Evolutionary conservation across 768 basidiomycete species (phyloP).

Genomic region (Trichaptum fuscoviolaceum): DNA sequence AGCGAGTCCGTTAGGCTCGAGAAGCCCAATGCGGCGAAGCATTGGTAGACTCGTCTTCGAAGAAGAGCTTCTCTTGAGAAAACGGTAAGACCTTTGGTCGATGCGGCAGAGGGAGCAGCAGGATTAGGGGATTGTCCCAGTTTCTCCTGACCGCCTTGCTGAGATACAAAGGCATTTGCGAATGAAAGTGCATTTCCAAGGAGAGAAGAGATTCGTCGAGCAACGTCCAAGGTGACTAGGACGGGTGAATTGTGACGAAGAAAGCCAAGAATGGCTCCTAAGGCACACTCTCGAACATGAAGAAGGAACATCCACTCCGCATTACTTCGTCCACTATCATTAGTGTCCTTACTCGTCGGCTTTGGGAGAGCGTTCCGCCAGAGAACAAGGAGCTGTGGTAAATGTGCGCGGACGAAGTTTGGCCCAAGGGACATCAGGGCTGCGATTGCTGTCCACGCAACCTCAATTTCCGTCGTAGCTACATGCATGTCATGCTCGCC

Average conservation of each 20-base stretch:
- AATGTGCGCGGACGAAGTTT: slow-evolving; percentile 88
- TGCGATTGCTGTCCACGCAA: slow-evolving; percentile 90
- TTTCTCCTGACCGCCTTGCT: slow-evolving; percentile 51
- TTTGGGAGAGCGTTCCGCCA: slow-evolving; percentile 98
- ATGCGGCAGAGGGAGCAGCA: slow-evolving; percentile 18
- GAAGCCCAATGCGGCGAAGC: slow-evolving; percentile 78
- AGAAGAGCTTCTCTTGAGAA: slow-evolving; percentile 79
- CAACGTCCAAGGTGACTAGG: slow-evolving; percentile 86
- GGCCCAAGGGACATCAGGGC: slow-evolving; percentile 90
- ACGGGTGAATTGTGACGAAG: slow-evolving; percentile 69
- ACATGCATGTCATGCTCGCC: slow-evolving; percentile 86
- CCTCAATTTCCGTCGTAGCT: slow-evolving; percentile 82
- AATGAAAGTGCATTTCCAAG: slow-evolving; percentile 89
- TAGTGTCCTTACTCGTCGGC: slow-evolving; percentile 81
- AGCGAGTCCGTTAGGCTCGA: slow-evolving; percentile 75
- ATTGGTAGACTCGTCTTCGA: slow-evolving; percentile 81
- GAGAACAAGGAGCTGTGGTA: slow-evolving; percentile 89
- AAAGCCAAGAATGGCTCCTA: slow-evolving; percentile 87
- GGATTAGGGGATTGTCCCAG: slow-evolving; percentile 24
- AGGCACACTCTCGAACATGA: slow-evolving; percentile 83
- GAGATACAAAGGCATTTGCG: slow-evolving; percentile 73
- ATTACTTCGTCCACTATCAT: slow-evolving; percentile 54
- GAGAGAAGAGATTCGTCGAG: slow-evolving; percentile 80
- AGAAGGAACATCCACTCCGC: slow-evolving; percentile 90
- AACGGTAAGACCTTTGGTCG: slow-evolving; percentile 47